Percentiles rank a stretch among this genome's conserved stretches.
Conservation (phyloP, 2,329 filamentous ascomycete species). For the Microdochium nivale region DNA sequence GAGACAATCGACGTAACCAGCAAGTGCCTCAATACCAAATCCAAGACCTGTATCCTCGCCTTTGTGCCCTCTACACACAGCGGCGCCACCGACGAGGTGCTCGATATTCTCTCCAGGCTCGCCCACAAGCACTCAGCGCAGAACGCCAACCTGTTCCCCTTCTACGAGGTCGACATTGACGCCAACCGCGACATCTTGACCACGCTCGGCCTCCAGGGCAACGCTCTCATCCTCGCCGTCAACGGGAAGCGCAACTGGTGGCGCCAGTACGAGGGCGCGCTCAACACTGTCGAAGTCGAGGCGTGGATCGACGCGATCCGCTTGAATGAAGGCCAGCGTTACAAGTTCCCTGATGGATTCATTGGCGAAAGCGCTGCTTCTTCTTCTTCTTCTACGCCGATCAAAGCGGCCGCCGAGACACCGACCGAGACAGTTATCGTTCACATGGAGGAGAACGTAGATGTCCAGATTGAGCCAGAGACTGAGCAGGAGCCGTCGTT, state of each 20-base stretch:
- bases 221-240: slow-evolving; percentile 68
- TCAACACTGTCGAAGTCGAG: slow-evolving; percentile 58
- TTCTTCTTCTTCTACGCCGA: neutral
- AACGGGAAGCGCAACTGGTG: slow-evolving; percentile 86
- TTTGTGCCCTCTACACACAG: slow-evolving; percentile 51
- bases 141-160: slow-evolving; percentile 68
- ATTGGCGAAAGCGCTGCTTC: slow-evolving; percentile 32
- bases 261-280: slow-evolving; percentile 59
- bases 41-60: slow-evolving; percentile 75
- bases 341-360: slow-evolving; percentile 59
- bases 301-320: slow-evolving; percentile 86
- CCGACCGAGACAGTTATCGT: slow-evolving; percentile 33
- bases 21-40: slow-evolving; percentile 66
- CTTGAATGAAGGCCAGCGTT: slow-evolving; percentile 77
- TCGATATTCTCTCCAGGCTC: slow-evolving; percentile 61
- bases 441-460: slow-evolving; percentile 21
- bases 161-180: slow-evolving; percentile 62
- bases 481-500: slow-evolving; percentile 12
- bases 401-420: slow-evolving; percentile 25
- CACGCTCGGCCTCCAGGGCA: slow-evolving; percentile 51
- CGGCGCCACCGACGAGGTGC: slow-evolving; percentile 43
- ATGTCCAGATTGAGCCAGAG: slow-evolving; percentile 18
- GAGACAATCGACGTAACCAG: slow-evolving; percentile 56
- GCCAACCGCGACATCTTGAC: slow-evolving; percentile 49
- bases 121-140: slow-evolving; percentile 64